Conservation (phyloP, 2,329 filamentous ascomycete species). For the Alternaria infectoria region DNA sequence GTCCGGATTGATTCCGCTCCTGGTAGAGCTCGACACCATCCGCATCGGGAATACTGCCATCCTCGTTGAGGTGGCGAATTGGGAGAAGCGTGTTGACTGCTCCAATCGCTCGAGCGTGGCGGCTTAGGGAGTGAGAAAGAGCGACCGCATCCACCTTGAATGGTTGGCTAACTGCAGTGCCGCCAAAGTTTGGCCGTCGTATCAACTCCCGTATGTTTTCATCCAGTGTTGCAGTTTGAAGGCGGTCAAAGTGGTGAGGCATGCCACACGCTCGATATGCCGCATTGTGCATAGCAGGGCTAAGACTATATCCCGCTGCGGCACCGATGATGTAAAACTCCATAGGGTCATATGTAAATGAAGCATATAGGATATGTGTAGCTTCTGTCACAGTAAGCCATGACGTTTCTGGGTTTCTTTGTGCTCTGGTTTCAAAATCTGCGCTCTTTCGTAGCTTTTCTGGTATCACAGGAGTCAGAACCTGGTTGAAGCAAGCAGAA, state of each 20-base stretch:
- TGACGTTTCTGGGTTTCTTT: slow-evolving; percentile 50
- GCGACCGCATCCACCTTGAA: slow-evolving; percentile 75
- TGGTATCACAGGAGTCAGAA: slow-evolving; percentile 67
- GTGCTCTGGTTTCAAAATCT: slow-evolving; percentile 46
- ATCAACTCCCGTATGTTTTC: slow-evolving; percentile 65
- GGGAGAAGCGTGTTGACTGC: slow-evolving; percentile 79
- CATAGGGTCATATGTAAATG: slow-evolving; percentile 71
- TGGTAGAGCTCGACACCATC: slow-evolving; percentile 58
- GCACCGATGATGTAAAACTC: slow-evolving; percentile 77
- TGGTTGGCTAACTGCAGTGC: slow-evolving; percentile 72
- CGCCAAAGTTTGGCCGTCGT: slow-evolving; percentile 70
- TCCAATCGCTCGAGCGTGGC: slow-evolving; percentile 74
- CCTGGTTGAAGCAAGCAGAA: slow-evolving; percentile 70
- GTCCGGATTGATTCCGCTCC: slow-evolving; percentile 68
- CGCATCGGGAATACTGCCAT: slow-evolving; percentile 63
- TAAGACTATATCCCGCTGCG: slow-evolving; percentile 74
- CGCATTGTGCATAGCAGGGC: slow-evolving; percentile 77
- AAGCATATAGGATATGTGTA: slow-evolving; percentile 69
- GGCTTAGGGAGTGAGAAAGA: slow-evolving; percentile 69
- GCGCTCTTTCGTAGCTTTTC: slow-evolving; percentile 49
- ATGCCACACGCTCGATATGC: slow-evolving; percentile 72
- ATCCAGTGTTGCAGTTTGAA: slow-evolving; percentile 66
- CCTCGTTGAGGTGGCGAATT: slow-evolving; percentile 64
- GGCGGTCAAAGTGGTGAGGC: slow-evolving; percentile 68
- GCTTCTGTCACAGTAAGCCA: slow-evolving; percentile 67